These are phyloP conservation scores for Gryganskiella cystojenkinii DNA, from an alignment of 192 early-diverging fungal species.

Conservation along the genomic window DNA sequence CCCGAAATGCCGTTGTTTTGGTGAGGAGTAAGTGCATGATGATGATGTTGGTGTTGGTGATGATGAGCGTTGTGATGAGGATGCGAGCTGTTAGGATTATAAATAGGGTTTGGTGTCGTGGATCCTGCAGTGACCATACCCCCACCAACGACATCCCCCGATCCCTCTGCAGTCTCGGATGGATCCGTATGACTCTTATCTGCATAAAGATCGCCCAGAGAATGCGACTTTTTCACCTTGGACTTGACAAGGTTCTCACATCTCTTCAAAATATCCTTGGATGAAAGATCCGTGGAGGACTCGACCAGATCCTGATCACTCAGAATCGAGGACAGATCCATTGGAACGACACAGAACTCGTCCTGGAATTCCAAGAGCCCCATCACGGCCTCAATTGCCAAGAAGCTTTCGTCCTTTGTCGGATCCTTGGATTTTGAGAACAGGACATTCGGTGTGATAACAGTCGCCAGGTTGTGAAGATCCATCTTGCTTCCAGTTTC, in stretches of 20 bases:
- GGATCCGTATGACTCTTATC: not conserved
- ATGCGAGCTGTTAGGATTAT: no score
- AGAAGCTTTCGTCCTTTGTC: conserved; percentile 75
- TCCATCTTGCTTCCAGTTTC: conserved; percentile 93
- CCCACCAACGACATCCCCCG: not conserved
- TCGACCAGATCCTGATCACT: conserved; percentile 59
- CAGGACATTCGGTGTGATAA: conserved; percentile 94
- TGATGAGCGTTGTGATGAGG: not conserved
- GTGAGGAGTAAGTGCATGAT: conserved; percentile 9
- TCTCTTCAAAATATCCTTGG: conserved; percentile 64
- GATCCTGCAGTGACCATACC: no score
- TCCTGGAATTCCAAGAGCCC: conserved; percentile 73
- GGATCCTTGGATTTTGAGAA: conserved; percentile 89
- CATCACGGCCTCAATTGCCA: conserved; percentile 74
- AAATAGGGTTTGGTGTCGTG: not conserved
- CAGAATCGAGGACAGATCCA: conserved; percentile 63
- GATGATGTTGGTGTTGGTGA: conserved; percentile 7
- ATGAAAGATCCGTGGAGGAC: conserved; percentile 59
- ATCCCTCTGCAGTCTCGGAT: not conserved
- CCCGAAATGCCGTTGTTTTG: conserved; percentile 4
- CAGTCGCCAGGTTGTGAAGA: conserved; percentile 89
- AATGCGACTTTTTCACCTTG: conserved; percentile 57
- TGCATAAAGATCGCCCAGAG: conserved; percentile 40
- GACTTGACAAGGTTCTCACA: conserved; percentile 61
- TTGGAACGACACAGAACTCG: conserved; percentile 70